Conservation (phyloP, 2,329 filamentous ascomycete species). For the Cladosporium cucumerinum region DNA sequence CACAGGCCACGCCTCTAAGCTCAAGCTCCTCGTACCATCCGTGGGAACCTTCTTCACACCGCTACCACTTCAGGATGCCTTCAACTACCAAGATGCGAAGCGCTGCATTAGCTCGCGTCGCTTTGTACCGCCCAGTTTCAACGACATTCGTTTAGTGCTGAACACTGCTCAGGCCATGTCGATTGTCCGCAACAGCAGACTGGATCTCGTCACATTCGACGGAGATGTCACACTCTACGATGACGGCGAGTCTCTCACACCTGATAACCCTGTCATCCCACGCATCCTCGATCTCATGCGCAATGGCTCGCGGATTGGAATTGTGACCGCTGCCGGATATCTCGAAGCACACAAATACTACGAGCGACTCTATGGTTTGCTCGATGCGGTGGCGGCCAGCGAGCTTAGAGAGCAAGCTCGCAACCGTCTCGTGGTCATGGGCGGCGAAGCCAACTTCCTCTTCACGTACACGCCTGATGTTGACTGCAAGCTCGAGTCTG, state of each 20-base stretch:
- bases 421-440: conserved; percentile 82
- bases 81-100: conserved; percentile 81
- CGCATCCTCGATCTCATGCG: conserved; percentile 67
- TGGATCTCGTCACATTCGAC: conserved; percentile 91
- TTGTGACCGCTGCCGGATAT: conserved; percentile 95
- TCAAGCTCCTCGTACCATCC: conserved; percentile 85
- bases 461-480: conserved; percentile 70
- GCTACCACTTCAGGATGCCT: conserved; percentile 81
- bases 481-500: conserved; percentile 65
- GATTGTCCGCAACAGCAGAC: conserved; percentile 67
- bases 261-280: conserved; percentile 72
- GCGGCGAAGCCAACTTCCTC: conserved; percentile 93
- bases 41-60: conserved; percentile 93
- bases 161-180: conserved; percentile 95
- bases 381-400: conserved; percentile 70
- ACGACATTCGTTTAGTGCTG: conserved; percentile 86
- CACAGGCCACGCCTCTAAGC: conserved; percentile 73
- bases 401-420: conserved; percentile 64
- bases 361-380: conserved; percentile 76
- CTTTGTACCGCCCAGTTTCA: conserved; percentile 95
- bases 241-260: conserved; percentile 73
- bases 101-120: conserved; percentile 85
- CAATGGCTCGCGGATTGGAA: conserved; percentile 79
- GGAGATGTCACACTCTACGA: conserved; percentile 93
- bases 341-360: conserved; percentile 85